Percentiles rank a stretch among this genome's conserved stretches.
Evolutionary conservation across 805 yeast genomes (phyloP).

Genomic region (Saccharomyces kudriavzevii): DNA sequence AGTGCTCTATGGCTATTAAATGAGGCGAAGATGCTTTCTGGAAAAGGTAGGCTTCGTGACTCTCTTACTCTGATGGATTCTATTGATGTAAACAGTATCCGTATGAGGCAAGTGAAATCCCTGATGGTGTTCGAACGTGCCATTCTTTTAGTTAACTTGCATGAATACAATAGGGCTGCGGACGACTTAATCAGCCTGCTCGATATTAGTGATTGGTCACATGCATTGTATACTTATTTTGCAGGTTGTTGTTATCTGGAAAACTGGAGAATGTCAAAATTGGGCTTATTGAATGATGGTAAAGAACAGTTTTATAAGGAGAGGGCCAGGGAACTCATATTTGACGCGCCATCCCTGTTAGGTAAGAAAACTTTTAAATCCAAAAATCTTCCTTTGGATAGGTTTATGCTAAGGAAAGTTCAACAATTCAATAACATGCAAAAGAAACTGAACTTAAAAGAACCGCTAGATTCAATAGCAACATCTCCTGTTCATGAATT

Average conservation of each 20-base stretch:
- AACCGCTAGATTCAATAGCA: slow-evolving; percentile 62
- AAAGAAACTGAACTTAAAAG: slow-evolving; percentile 31
- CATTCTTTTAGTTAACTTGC: slow-evolving; percentile 61
- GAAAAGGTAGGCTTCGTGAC: slow-evolving; percentile 57
- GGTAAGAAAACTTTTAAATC: slow-evolving; percentile 63
- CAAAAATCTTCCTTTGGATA: slow-evolving; percentile 81
- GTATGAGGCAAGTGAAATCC: slow-evolving; percentile 85
- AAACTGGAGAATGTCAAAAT: slow-evolving; percentile 60
- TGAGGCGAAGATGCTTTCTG: slow-evolving; percentile 74
- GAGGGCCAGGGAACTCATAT: slow-evolving; percentile 50
- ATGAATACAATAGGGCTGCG: slow-evolving; percentile 69
- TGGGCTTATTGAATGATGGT: slow-evolving; percentile 31
- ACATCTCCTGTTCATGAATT: slow-evolving; percentile 76
- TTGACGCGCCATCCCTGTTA: slow-evolving; percentile 56
- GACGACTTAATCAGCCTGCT: slow-evolving; percentile 54
- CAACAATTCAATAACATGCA: slow-evolving; percentile 36
- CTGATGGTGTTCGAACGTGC: slow-evolving; percentile 73
- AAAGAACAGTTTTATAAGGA: slow-evolving; percentile 41
- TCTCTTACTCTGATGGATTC: slow-evolving; percentile 65
- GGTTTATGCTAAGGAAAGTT: slow-evolving; percentile 62
- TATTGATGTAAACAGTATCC: slow-evolving; percentile 44
- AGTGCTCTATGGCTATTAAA: slow-evolving; percentile 84
- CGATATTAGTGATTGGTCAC: slow-evolving; percentile 78
- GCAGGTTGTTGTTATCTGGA: slow-evolving; percentile 80
- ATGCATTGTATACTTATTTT: slow-evolving; percentile 69